A percentile compares a stretch with the other conserved stretches of the same genome.
phyloP scores from a whole-genome alignment of 1,284 basidiomycete genomes.

The Meira nashicola region DNA sequence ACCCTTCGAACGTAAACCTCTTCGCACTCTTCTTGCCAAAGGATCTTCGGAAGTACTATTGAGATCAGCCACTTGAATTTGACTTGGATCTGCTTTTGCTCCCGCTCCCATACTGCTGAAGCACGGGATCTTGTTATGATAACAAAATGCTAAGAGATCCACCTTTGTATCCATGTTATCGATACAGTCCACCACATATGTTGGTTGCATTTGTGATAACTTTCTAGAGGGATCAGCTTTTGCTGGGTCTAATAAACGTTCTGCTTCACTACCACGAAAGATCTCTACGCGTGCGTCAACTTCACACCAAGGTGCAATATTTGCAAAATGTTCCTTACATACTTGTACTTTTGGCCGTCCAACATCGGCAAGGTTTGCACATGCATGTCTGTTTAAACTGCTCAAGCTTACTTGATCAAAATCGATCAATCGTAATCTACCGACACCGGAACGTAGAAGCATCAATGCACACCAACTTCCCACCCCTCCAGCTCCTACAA shows the following conservation, averaged over 20 bases:
- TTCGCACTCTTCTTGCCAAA: constrained; percentile 81
- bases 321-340: constrained; percentile 67
- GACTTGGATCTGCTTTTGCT: constrained; percentile 91
- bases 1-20: constrained; percentile 62
- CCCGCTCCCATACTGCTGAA: constrained; percentile 97
- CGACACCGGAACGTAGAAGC: constrained; percentile 56
- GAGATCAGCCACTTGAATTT: constrained; percentile 90
- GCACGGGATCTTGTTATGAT: constrained; percentile 40
- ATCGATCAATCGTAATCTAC: constrained; percentile 47
- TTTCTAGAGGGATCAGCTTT: neutral
- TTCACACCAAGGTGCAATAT: constrained; percentile 65
- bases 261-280: constrained; percentile 26
- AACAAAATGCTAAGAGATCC: constrained; percentile 47
- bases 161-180: constrained; percentile 90
- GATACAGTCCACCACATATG: constrained; percentile 59
- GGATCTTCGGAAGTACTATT: constrained; percentile 91
- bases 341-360: constrained; percentile 86
- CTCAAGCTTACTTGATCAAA: constrained; percentile 56
- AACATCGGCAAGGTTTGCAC: constrained; percentile 83
- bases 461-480: constrained; percentile 93
- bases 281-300: constrained; percentile 58
- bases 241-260: constrained; percentile 26
- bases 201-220: constrained; percentile 16
- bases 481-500: constrained; percentile 93
- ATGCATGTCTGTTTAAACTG: constrained; percentile 69